Evolutionary conservation across 345 rosid genomes (phyloP).

Genomic region (Eutrema japonicum): DNA sequence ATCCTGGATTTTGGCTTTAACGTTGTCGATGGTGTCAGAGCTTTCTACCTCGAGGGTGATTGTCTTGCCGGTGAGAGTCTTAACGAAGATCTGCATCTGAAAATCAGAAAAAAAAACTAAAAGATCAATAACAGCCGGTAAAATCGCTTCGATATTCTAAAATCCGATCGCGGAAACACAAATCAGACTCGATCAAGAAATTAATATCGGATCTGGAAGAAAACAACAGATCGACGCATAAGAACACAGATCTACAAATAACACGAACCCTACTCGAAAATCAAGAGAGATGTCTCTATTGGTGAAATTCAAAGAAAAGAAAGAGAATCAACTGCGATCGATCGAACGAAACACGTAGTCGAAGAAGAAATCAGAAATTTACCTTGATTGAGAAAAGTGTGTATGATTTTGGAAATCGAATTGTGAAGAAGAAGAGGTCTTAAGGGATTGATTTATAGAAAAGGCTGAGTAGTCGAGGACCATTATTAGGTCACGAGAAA

Average conservation of each 20-base stretch:
- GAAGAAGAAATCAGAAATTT: background rate
- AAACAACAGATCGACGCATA: no score
- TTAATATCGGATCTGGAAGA: no score
- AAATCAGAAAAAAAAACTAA: background rate
- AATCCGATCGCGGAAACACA: background rate
- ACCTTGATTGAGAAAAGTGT: background rate
- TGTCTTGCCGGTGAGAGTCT: conserved; percentile 34
- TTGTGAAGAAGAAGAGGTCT: conserved; percentile 8
- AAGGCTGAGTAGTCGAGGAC: background rate
- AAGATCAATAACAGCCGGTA: background rate
- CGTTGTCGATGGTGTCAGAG: conserved; percentile 33
- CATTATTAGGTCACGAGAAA: conserved; percentile 42
- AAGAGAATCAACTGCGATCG: background rate
- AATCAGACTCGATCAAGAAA: no score
- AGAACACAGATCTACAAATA: no score
- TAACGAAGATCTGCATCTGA: conserved; percentile 44
- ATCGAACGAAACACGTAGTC: background rate
- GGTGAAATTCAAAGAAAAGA: background rate
- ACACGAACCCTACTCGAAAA: background rate
- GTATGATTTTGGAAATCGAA: background rate
- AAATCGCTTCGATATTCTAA: background rate
- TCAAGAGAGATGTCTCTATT: no score
- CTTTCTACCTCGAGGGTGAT: conserved; percentile 34
- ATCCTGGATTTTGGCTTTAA: conserved; percentile 24
- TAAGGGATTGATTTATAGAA: background rate